Evolutionary conservation across 345 rosid species (phyloP).

Genomic region (Salix suchowensis): DNA sequence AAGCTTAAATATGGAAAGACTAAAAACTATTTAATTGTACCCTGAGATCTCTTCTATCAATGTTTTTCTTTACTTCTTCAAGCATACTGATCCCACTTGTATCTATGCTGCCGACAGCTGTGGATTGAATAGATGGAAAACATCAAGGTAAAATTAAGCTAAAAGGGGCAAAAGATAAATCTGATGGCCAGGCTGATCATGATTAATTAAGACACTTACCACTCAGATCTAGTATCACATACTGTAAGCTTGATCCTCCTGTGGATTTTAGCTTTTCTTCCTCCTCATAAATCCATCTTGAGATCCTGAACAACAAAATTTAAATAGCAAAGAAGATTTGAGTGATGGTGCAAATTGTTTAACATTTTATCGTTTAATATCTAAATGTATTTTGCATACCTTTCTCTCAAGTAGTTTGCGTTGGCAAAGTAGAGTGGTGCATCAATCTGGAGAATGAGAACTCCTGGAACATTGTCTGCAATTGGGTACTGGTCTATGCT

Average conservation of each 20-base stretch:
- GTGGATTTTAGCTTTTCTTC: constrained; percentile 23
- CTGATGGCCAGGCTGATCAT: neutral
- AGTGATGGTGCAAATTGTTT: neutral
- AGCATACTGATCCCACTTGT: constrained; percentile 29
- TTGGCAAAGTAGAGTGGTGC: constrained; percentile 35
- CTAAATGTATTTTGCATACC: neutral
- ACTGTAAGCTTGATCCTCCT: constrained; percentile 19
- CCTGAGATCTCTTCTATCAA: constrained; percentile 17
- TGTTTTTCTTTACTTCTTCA: constrained; percentile 20
- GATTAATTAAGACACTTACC: constrained; percentile 3
- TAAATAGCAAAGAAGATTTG: neutral
- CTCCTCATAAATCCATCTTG: constrained; percentile 27
- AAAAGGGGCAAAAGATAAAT: neutral
- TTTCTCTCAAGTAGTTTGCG: constrained; percentile 32
- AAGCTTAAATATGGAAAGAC: neutral
- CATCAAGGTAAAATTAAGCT: neutral
- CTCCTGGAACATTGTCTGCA: constrained; percentile 17
- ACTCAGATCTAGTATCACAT: constrained; percentile 24
- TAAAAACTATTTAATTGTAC: neutral
- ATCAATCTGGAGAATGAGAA: constrained; percentile 27
- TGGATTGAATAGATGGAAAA: neutral
- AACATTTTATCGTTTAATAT: neutral
- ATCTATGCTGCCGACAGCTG: constrained; percentile 30
- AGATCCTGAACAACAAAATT: constrained; percentile 15
- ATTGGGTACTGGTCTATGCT: constrained; percentile 21